A percentile compares a stretch with the other conserved stretches of the same genome.
phyloP scores from a whole-genome alignment of 1,284 basidiomycete species.

The Blastosporella zonata region DNA sequence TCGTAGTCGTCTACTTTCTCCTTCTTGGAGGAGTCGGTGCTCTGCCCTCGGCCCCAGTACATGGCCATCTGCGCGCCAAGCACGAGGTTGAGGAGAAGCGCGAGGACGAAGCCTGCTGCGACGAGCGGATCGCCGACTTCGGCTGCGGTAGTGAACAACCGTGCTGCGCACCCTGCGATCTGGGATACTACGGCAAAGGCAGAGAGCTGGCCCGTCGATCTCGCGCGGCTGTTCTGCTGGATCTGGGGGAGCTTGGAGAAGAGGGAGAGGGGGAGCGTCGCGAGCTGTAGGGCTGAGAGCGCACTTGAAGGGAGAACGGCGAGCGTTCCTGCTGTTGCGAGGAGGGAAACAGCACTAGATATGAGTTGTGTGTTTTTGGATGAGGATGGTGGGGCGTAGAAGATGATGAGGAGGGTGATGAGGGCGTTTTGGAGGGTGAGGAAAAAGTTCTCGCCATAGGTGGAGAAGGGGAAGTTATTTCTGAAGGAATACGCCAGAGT shows the following conservation, averaged over 20 bases:
- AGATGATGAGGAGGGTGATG: constrained; percentile 74
- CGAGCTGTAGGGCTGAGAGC: constrained; percentile 68
- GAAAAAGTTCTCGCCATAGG: constrained; percentile 89
- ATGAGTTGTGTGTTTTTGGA: constrained; percentile 31
- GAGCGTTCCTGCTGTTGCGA: constrained; percentile 12
- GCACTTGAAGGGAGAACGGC: constrained; percentile 44
- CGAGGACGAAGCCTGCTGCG: constrained; percentile 77
- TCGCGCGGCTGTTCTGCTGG: constrained; percentile 66
- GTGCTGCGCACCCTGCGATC: constrained; percentile 80
- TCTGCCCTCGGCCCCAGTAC: constrained; percentile 69
- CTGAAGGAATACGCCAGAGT: constrained; percentile 77
- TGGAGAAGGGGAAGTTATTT: constrained; percentile 82
- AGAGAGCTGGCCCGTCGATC: constrained; percentile 87
- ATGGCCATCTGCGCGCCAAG: constrained; percentile 79
- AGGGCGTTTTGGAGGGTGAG: constrained; percentile 76
- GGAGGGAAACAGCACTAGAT: constrained; percentile 38
- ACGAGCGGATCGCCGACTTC: constrained; percentile 83
- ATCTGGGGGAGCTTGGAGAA: constrained; percentile 89
- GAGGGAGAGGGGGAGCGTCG: constrained; percentile 82
- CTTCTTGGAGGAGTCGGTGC: constrained; percentile 30
- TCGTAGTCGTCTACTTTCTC: constrained; percentile 15
- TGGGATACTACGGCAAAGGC: constrained; percentile 85
- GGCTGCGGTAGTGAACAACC: constrained; percentile 85
- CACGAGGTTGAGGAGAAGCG: constrained; percentile 75
- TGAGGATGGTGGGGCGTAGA: constrained; percentile 36